Evolutionary conservation across 371 early-diverging fungal genomes (phyloP).

Genomic region (Spiromyces aspiralis): DNA sequence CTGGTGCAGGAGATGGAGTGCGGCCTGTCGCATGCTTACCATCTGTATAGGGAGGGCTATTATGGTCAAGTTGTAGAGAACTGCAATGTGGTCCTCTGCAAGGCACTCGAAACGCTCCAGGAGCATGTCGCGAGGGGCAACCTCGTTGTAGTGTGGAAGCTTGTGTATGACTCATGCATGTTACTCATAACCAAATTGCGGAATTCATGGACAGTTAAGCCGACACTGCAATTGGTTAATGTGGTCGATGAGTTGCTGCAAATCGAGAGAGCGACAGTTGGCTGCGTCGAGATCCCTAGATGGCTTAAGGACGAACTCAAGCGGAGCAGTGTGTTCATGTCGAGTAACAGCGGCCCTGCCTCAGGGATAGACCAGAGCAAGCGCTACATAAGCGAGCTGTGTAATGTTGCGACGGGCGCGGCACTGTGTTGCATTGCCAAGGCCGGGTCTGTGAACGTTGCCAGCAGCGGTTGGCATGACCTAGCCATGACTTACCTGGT

Average conservation of each 20-base stretch:
- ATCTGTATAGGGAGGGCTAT: conserved; percentile 46
- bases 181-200: conserved; percentile 4
- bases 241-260: not conserved
- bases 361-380: not conserved
- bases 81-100: conserved; percentile 30
- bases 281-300: not conserved
- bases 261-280: not conserved
- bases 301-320: not conserved
- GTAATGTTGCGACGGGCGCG: not conserved
- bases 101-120: conserved; percentile 3
- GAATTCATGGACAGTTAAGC: not conserved
- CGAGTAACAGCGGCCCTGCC: not conserved
- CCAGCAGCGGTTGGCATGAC: not conserved
- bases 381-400: not conserved
- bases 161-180: conserved; percentile 49
- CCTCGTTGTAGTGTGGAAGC: conserved; percentile 42
- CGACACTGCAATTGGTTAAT: not conserved
- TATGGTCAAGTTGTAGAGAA: conserved; percentile 52
- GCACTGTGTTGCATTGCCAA: not conserved
- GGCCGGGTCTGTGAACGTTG: not conserved
- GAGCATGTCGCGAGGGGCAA: conserved; percentile 17
- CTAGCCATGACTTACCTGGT: not conserved
- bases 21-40: conserved; percentile 40
- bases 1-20: conserved; percentile 46
- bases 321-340: not conserved